Base-by-base conservation (phyloP, 768 basidiomycete genomes). In the Lentinula guzmanii region DNA sequence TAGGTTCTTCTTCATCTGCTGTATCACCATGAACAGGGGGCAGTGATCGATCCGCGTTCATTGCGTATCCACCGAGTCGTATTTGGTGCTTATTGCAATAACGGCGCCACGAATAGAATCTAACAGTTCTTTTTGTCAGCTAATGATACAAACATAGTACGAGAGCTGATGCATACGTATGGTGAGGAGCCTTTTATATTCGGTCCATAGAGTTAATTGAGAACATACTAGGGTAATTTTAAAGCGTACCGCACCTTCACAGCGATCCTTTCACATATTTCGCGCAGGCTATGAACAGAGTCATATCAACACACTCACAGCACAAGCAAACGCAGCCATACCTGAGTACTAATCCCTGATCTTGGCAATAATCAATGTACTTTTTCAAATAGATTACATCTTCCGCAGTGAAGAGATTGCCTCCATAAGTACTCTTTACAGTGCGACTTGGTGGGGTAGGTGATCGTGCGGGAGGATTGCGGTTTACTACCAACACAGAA, bases 41-140 rank as follows among this genome's bases (percentile, higher is more conserved):
- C 16, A 79, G 75, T 9, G 79, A 77, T 16, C 82, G 81, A 15
- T 59, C 84, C 6, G 79, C 70, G 58, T 83, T 86, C 91, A 93
- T 93, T 8, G 83, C 76, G 66, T 93, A 94, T 2, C 91, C 90
- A 28, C 90, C 90, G 0, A 94, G 79, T n/a, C 90, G 86, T 54
- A 94, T 94, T 71, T 93, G 90, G 70, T 94, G 91, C 69, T 93
- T 94, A 70, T 94, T 94, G 76, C 92, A 94, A 68, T 93, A 94
- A 48, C 92, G 84, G 43, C 92, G 83, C 92, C 92, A 94, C 1
- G 91, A 93, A 70, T 92, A 93, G 70, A 93, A 93, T 10, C 91
- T 93, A 59, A 21, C 56, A 41, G 46, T 58, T 9, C 21, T 43
- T 62, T 56, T 64, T 43, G 28, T 60, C 42, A 35, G 61, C 48